phyloP scores from a whole-genome alignment of 345 rosid genomes.

The Lumnitzera littorea region DNA sequence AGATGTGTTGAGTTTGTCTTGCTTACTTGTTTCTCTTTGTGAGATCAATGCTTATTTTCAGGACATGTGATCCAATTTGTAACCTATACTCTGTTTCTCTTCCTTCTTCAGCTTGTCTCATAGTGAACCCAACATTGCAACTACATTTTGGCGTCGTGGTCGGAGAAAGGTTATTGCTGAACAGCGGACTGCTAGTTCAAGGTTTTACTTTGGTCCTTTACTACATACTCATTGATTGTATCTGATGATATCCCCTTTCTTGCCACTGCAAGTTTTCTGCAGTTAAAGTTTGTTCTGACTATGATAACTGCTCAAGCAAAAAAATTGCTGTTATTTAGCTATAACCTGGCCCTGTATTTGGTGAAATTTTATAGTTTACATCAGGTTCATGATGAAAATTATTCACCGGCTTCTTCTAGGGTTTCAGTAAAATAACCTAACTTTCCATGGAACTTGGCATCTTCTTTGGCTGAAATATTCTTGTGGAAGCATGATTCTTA shows the following conservation, averaged over 20 bases:
- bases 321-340: too few relatives aligned
- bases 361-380: too few relatives aligned
- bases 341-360: too few relatives aligned
- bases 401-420: too few relatives aligned
- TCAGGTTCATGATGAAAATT: too few relatives aligned
- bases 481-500: too few relatives aligned
- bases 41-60: neutral
- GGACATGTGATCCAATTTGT: neutral
- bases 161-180: constrained; percentile 88
- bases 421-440: neutral
- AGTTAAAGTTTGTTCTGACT: too few relatives aligned
- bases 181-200: constrained; percentile 92
- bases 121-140: constrained; percentile 90
- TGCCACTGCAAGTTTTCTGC: too few relatives aligned
- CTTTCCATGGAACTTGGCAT: neutral
- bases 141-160: constrained; percentile 79
- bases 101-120: constrained; percentile 55
- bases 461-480: too few relatives aligned
- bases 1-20: too few relatives aligned
- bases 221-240: constrained; percentile 1
- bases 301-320: too few relatives aligned
- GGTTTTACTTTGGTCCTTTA: constrained; percentile 43
- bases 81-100: constrained; percentile 5
- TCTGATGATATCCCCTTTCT: neutral
- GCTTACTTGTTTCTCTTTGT: too few relatives aligned